A percentile compares a stretch with the other conserved stretches of the same genome.
Evolutionary conservation across 306 rosid genomes (phyloP).

Genomic region (Quercus bicolor): DNA sequence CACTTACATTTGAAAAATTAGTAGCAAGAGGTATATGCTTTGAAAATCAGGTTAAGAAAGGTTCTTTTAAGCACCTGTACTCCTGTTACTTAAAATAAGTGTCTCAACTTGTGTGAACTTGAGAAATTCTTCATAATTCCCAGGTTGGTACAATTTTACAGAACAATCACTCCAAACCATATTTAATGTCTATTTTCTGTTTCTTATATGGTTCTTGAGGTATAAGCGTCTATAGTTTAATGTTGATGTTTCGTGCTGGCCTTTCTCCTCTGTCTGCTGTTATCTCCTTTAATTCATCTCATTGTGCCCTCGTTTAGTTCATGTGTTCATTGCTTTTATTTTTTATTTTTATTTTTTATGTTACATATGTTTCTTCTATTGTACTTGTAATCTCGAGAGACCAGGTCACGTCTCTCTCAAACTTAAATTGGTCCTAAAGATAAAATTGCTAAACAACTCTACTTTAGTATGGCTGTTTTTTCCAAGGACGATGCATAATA

Average conservation of each 20-base stretch:
- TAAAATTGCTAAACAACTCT: conserved; percentile 1
- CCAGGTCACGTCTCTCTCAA: background rate
- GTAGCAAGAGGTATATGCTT: background rate
- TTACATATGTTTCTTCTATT: background rate
- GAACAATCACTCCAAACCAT: too few species aligned
- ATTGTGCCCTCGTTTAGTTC: conserved; percentile 15
- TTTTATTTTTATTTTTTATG: too few species aligned
- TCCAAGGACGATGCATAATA: conserved; percentile 10
- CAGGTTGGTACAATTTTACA: background rate
- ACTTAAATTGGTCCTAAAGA: conserved; percentile 6
- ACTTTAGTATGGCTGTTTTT: background rate
- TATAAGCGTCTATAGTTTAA: too few species aligned
- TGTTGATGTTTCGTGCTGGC: too few species aligned
- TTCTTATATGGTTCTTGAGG: too few species aligned
- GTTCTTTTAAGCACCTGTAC: background rate
- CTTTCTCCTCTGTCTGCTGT: background rate
- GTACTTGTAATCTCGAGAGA: conserved; percentile 13
- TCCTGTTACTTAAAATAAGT: background rate
- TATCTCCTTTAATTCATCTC: background rate
- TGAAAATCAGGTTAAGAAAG: background rate
- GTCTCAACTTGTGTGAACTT: background rate
- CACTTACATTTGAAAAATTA: background rate
- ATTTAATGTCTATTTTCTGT: too few species aligned
- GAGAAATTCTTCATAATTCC: background rate
- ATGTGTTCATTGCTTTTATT: background rate